Evolutionary conservation across 768 basidiomycete genomes (phyloP), one percentile per base, ranked within the genome.

Genomic region (Phaeolepiota aurea): DNA sequence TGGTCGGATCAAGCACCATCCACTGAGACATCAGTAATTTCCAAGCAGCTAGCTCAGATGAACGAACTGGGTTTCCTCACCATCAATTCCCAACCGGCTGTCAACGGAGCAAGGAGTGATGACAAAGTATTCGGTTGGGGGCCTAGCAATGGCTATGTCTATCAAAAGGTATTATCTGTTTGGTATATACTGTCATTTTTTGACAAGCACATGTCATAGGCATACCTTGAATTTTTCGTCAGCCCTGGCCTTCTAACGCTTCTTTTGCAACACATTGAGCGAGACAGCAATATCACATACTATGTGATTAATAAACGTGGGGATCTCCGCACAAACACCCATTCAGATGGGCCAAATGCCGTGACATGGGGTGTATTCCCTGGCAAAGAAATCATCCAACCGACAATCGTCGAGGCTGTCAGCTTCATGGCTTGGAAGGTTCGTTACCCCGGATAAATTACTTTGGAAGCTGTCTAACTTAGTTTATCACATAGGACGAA

Each of bases 341-440:
- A 90, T 51, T 87, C 84, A 2, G 92, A 96, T 38, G 91, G 93
- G 2, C 93, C 96, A 19, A 97, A 96, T 52, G 93, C 93, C n/a
- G 91, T 97, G 13, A 97, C 93, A 1, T 97, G 93, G 93, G 93
- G 93, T 47, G 89, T 96, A 5, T 97, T 94, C 73, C 90, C 93
- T 3, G 88, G 89, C 42, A 97, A 97, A 61, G 93, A 96, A 68
- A 87, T 96, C 50, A 66, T 94, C 35, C 91, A 94, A 56, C 93
- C 93, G 15, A 97, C 93, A 14, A 90, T 96, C 46, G 93, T 97
- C 15, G 93, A 97, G 59, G 89, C 92, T 2, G 85, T 94, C 52
- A 93, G 90, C 55, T 96, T 96, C 71, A 93, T 94, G 87, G 92
- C 92, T 12, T 96, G 92, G 92, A 94, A 94, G 77, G 87, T 82